Base-by-base conservation (phyloP, 2,329 filamentous ascomycete species). In the Thielaviopsis euricoi region DNA sequence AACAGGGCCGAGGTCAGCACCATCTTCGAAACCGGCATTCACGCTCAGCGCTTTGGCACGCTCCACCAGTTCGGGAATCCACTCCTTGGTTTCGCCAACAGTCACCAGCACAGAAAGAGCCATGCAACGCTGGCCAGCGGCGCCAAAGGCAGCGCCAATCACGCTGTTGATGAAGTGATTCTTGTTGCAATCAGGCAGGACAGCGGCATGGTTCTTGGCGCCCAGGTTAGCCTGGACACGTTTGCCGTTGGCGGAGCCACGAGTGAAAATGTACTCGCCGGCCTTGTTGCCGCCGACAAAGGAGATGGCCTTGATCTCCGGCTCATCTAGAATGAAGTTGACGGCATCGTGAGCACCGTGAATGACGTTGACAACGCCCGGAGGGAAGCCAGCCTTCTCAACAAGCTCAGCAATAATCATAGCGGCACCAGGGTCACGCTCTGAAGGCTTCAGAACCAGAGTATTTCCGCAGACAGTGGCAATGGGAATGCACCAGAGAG, bases 261-360 rank as follows among this genome's bases (percentile, higher is more conserved):
- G 81, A 58, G 75, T 71, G 72, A 83, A 93, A 70, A 93, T 93
- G 74, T 93, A 93, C 73, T 91, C 86, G 66, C 87, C 87, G 7
- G 87, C 88, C 76, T 88, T 87, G 76, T 93, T 93, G 71, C 85
- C 82, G 62, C 87, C 87, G 43, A 94, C 88, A 66, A 94, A 94
- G 71, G 82, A 86, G 66, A 94, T 80, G 58, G 88, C 87, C 78
- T 90, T 91, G 76, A 94, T 89, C 62, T 79, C 78, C 22, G 87
- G 87, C 68, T 88, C 86, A 65, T 94, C 88, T 55, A 93, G 79
- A 67, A 94, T 86, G 71, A 90, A 93, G 72, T 93, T 83, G 60
- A 94, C 88, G 13, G 88, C 86, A 70, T 81, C 81, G 68, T 87
- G 85, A 19, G 86, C 79, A 61, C 87, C 87, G 70, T 93, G 88